Evolutionary conservation across 768 basidiomycete genomes (phyloP).

Genomic region (Suillus discolor): DNA sequence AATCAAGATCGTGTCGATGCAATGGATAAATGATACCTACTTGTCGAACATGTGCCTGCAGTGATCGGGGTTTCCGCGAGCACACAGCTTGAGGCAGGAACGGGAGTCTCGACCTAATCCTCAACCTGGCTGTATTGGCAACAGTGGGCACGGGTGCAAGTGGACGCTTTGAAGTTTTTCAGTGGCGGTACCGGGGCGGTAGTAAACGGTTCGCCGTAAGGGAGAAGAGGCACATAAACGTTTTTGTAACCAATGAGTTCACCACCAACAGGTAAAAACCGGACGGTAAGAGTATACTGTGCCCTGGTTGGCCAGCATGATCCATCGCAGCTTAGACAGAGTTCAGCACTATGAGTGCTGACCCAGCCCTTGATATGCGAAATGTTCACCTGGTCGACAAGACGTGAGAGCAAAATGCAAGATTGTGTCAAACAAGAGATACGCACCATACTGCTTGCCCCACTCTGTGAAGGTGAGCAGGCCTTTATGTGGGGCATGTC

Average conservation of each 20-base stretch:
- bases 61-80: slow-evolving; percentile 38
- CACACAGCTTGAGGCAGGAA: slow-evolving; percentile 46
- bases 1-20: not conserved
- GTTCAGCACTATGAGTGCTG: slow-evolving; percentile 61
- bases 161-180: slow-evolving; percentile 40
- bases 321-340: slow-evolving; percentile 51
- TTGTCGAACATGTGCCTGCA: slow-evolving; percentile 44
- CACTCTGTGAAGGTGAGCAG: slow-evolving; percentile 47
- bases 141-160: slow-evolving; percentile 42
- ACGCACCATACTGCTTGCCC: slow-evolving; percentile 47
- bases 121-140: slow-evolving; percentile 38
- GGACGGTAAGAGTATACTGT: slow-evolving; percentile 69
- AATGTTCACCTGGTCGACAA: slow-evolving; percentile 53
- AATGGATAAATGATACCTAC: slow-evolving; percentile 24
- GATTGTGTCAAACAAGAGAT: not conserved
- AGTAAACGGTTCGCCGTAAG: slow-evolving; percentile 45
- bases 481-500: slow-evolving; percentile 50
- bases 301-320: slow-evolving; percentile 67
- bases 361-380: slow-evolving; percentile 58
- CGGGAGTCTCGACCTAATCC: slow-evolving; percentile 43
- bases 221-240: slow-evolving; percentile 38
- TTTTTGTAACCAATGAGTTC: slow-evolving; percentile 36
- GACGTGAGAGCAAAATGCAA: not conserved
- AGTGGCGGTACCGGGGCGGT: slow-evolving; percentile 44
- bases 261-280: slow-evolving; percentile 41